Percentiles rank a stretch among this genome's conserved stretches.
These are phyloP conservation scores for Diaporthe sp. DNA, from an alignment of 2,329 filamentous ascomycete species.

Conservation along the genomic window DNA sequence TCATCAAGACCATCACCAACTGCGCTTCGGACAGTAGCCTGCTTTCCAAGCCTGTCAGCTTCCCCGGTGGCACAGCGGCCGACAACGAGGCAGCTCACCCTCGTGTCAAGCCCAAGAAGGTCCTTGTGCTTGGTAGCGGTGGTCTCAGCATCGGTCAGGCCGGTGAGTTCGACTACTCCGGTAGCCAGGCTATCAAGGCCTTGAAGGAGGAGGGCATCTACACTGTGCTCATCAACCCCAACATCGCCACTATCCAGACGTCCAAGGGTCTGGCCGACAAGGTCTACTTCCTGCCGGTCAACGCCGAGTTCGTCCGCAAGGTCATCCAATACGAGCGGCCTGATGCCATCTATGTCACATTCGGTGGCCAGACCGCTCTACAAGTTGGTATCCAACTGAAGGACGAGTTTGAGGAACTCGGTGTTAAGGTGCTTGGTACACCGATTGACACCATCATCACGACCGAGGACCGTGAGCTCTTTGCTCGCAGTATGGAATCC, in stretches of 20 bases:
- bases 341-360: slow-evolving; percentile 97
- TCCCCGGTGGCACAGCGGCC: slow-evolving; percentile 85
- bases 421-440: slow-evolving; percentile 94
- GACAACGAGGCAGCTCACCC: slow-evolving; percentile 85
- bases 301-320: slow-evolving; percentile 96
- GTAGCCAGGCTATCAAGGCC: slow-evolving; percentile 98
- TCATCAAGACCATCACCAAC: slow-evolving; percentile 85
- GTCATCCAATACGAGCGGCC: slow-evolving; percentile 95
- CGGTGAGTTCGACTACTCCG: slow-evolving; percentile 98
- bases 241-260: slow-evolving; percentile 98
- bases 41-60: slow-evolving; percentile 80
- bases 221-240: slow-evolving; percentile 98
- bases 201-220: slow-evolving; percentile 98
- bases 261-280: slow-evolving; percentile 98
- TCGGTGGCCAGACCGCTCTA: slow-evolving; percentile 97
- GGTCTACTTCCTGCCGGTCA: slow-evolving; percentile 98
- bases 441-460: slow-evolving; percentile 99
- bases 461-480: slow-evolving; percentile 96
- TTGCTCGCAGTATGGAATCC: slow-evolving; percentile 97
- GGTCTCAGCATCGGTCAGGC: slow-evolving; percentile 98
- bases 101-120: slow-evolving; percentile 90
- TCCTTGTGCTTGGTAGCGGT: slow-evolving; percentile 92
- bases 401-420: slow-evolving; percentile 93
- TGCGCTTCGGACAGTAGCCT: slow-evolving; percentile 76
- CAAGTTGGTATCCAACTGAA: slow-evolving; percentile 97